Evolutionary conservation across 2,329 filamentous ascomycete species (phyloP).

Genomic region (Endothia cerciana): DNA sequence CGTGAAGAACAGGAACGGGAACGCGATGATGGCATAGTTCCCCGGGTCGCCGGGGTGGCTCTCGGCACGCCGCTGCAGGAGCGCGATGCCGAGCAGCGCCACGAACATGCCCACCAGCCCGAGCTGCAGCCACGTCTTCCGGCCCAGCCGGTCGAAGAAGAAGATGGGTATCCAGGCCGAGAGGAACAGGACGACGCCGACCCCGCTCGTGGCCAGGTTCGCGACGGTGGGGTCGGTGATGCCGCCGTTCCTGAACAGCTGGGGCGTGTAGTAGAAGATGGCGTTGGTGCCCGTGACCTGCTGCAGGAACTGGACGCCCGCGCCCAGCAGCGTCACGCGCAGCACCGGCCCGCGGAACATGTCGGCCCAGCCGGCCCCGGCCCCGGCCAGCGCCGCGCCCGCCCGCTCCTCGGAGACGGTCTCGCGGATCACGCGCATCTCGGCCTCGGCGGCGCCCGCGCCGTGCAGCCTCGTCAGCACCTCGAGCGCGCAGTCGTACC

Average conservation of each 20-base stretch:
- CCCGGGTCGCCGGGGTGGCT: slow-evolving; percentile 33
- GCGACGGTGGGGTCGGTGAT: slow-evolving; percentile 47
- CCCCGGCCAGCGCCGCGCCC: not conserved
- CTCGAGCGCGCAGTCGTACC: slow-evolving; percentile 32
- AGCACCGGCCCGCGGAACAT: slow-evolving; percentile 37
- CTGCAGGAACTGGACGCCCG: slow-evolving; percentile 37
- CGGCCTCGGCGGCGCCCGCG: slow-evolving; percentile 35
- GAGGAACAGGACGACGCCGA: slow-evolving; percentile 37
- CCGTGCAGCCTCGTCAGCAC: slow-evolving; percentile 31
- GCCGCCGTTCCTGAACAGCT: slow-evolving; percentile 51
- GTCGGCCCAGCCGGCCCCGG: slow-evolving; percentile 32
- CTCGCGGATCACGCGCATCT: slow-evolving; percentile 47
- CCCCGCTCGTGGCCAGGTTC: slow-evolving; percentile 37
- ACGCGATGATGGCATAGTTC: slow-evolving; percentile 38
- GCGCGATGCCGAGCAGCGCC: slow-evolving; percentile 36
- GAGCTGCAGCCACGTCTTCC: slow-evolving; percentile 39
- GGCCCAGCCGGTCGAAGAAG: slow-evolving; percentile 38
- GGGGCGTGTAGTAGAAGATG: slow-evolving; percentile 38
- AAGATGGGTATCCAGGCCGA: slow-evolving; percentile 39
- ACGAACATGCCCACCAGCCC: slow-evolving; percentile 37
- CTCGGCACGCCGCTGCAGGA: slow-evolving; percentile 36
- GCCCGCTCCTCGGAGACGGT: slow-evolving; percentile 5
- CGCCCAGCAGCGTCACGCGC: slow-evolving; percentile 37
- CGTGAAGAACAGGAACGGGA: slow-evolving; percentile 38
- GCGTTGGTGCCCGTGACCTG: slow-evolving; percentile 38